Conservation (phyloP, 2,329 filamentous ascomycete species). For the Botrytis aclada region DNA sequence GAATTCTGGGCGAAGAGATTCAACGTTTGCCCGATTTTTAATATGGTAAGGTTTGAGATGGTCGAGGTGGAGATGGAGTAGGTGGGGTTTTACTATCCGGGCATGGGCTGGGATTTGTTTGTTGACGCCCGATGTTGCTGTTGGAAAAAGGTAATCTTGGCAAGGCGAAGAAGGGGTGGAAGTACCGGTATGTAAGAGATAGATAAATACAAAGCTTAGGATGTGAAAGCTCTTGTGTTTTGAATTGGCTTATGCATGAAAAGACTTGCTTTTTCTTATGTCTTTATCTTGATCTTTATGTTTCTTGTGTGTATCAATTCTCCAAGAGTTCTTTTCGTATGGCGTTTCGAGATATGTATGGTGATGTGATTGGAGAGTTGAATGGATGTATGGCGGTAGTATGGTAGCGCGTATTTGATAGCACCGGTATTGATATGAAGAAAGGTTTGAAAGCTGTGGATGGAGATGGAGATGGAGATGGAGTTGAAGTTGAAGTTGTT, state of each 20-base stretch:
- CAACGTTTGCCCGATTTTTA: slow-evolving; percentile 6
- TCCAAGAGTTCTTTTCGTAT: slow-evolving; percentile 22
- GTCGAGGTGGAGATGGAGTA: slow-evolving; percentile 20
- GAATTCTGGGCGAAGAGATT: not conserved
- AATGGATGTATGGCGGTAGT: not conserved
- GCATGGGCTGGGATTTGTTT: slow-evolving; percentile 20
- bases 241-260: not conserved
- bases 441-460: not conserved
- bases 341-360: slow-evolving; percentile 23
- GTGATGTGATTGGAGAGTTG: not conserved
- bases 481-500: not conserved
- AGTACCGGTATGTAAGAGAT: not conserved
- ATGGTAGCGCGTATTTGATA: not conserved
- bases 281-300: not conserved
- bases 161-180: slow-evolving; percentile 12
- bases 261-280: not conserved
- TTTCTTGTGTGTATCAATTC: not conserved
- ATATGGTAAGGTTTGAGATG: slow-evolving; percentile 19
- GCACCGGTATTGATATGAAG: not conserved
- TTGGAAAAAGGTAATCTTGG: slow-evolving; percentile 16
- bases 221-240: not conserved
- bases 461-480: not conserved
- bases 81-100: slow-evolving; percentile 17
- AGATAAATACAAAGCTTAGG: not conserved
- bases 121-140: slow-evolving; percentile 17